phyloP scores from a whole-genome alignment of 306 rosid genomes.

The Casuarina glauca region DNA sequence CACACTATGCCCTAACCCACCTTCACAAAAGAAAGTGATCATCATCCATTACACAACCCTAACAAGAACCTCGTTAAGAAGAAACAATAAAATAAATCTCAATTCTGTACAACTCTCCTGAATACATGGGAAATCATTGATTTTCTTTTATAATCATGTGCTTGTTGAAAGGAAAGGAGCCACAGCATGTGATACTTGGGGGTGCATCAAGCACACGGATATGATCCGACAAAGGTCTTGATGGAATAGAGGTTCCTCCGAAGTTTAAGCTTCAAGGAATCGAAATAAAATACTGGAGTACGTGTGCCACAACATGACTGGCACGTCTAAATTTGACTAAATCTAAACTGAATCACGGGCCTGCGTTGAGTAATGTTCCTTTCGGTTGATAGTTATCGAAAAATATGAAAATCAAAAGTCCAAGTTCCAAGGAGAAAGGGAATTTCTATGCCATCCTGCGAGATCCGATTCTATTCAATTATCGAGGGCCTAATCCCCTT shows the following conservation, averaged over 20 bases:
- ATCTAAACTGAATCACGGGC: constrained; percentile 4
- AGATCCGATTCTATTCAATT: not conserved
- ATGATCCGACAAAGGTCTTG: constrained; percentile 27
- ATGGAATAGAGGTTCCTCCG: constrained; percentile 13
- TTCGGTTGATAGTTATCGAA: not conserved
- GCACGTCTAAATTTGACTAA: not conserved
- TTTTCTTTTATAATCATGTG: not conserved
- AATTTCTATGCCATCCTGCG: not conserved
- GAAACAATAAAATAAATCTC: not conserved
- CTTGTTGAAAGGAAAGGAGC: too few relatives aligned
- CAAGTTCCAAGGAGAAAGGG: not conserved
- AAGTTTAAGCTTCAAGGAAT: not conserved
- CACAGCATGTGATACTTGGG: not conserved
- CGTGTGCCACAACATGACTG: not conserved
- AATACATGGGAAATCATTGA: not conserved
- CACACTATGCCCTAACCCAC: not conserved
- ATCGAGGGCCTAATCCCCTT: not conserved
- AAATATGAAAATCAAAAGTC: not conserved
- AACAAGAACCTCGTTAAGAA: too few relatives aligned
- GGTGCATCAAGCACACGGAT: not conserved
- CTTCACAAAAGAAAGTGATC: too few relatives aligned
- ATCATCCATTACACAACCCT: too few relatives aligned
- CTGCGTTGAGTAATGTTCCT: not conserved
- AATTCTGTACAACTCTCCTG: not conserved
- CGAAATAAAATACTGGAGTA: not conserved